A percentile compares a stretch with the other conserved stretches of the same genome.
These are phyloP conservation scores for Lagerstroemia speciosa DNA, from an alignment of 345 rosid genomes.

Conservation along the genomic window DNA sequence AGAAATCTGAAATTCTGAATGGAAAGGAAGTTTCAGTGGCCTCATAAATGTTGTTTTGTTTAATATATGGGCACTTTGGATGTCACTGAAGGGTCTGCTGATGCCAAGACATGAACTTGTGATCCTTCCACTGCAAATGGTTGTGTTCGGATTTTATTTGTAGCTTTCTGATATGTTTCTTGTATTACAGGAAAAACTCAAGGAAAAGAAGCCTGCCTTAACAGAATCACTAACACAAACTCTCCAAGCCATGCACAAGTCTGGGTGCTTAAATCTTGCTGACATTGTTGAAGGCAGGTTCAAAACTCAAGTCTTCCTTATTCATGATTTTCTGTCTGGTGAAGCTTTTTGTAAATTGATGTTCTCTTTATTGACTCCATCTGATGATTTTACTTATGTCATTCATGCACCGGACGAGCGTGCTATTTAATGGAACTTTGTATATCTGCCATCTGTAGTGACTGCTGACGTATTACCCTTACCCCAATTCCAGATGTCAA, in stretches of 20 bases:
- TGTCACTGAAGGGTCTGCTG: not conserved
- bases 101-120: not conserved
- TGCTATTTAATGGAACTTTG: not conserved
- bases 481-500: conserved; percentile 58
- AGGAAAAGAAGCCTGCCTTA: conserved; percentile 86
- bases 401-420: too few relatives aligned
- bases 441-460: not conserved
- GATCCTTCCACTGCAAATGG: not conserved
- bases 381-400: not conserved
- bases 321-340: not conserved
- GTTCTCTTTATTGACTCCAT: not conserved
- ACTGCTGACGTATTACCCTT: conserved; percentile 6
- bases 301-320: not conserved
- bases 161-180: conserved; percentile 16
- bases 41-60: not conserved
- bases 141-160: not conserved
- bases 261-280: conserved; percentile 83
- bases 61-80: too few relatives aligned
- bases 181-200: conserved; percentile 81
- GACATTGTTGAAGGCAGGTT: conserved; percentile 92
- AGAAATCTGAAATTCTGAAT: too few relatives aligned
- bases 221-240: conserved; percentile 77
- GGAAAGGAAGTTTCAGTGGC: not conserved
- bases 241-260: conserved; percentile 83
- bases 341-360: too few relatives aligned